Evolutionary conservation across 306 rosid species (phyloP).

Genomic region (Lablab purpureus): DNA sequence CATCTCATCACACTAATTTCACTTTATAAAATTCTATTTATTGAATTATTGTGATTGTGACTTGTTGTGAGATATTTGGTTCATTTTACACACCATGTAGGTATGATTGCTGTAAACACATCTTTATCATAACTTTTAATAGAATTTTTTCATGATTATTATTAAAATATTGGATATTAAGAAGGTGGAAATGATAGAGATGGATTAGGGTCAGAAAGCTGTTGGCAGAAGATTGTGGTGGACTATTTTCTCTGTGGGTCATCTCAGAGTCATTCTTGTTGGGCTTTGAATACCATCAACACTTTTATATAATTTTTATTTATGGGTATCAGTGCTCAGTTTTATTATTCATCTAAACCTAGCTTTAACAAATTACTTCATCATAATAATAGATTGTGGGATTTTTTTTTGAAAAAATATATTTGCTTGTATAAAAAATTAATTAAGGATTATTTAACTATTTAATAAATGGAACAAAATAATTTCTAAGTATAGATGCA

Average conservation of each 20-base stretch:
- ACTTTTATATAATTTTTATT: too few species aligned
- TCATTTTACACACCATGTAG: background rate
- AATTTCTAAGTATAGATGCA: too few species aligned
- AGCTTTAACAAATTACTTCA: too few species aligned
- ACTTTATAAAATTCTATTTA: background rate
- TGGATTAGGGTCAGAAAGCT: conserved; percentile 4
- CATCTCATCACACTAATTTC: background rate
- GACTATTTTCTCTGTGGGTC: background rate
- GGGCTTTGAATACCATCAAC: conserved; percentile 20
- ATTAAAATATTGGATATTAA: background rate
- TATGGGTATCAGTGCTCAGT: too few species aligned
- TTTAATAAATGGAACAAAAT: too few species aligned
- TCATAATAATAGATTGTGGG: too few species aligned
- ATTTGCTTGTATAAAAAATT: too few species aligned
- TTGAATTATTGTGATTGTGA: conserved; percentile 1
- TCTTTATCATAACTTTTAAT: background rate
- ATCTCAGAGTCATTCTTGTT: background rate
- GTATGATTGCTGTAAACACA: background rate
- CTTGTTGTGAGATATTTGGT: background rate
- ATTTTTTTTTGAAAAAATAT: too few species aligned
- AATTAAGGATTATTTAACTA: too few species aligned
- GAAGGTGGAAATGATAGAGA: background rate
- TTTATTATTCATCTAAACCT: too few species aligned
- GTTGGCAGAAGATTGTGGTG: conserved; percentile 3
- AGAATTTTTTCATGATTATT: background rate